Evolutionary conservation across 2,329 filamentous ascomycete genomes (phyloP), one percentile per base, ranked within the genome.

Genomic region (Tolypocladium ovalisporum): DNA sequence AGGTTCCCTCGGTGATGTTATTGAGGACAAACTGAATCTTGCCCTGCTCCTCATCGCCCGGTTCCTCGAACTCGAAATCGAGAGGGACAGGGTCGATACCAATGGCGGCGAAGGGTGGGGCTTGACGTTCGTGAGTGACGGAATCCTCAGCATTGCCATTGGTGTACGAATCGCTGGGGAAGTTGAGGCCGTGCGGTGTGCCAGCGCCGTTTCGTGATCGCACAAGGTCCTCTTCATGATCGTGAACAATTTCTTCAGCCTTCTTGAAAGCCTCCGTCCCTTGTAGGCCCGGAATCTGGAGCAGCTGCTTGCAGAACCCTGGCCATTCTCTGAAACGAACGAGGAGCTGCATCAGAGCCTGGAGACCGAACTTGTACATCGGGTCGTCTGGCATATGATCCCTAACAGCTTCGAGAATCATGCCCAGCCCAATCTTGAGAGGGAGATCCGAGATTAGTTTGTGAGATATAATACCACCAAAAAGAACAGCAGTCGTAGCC

Each of bases 301-400:
- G 74, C 7, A 99, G 81, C 60, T 94, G 84, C 60, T 88, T 86
- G 70, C 93, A 97, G 66, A 97, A 95, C 2, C 89, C 89, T n/a
- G 91, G 90, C 94, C 94, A 99, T 68, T 99, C 94, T 5, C 85
- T 81, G 54, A 99, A 84, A 44, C 94, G 85, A 42, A 84, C 80
- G 57, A 90, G 86, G 56, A 97, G 82, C 70, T 97, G 91, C 69
- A 97, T 87, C 59, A 99, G 81, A 19, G 94, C 94, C 70, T 99
- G 94, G 15, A 99, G 80, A 13, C 95, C 94, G 68, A 99, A 99
- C 66, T 97, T 96, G 77, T 94, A 97, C 94, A 99, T 97, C 1
- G 90, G 86, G 60, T 92, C 86, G 36, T 95, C 88, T 0, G 88
- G 84, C 36, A 81, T 76, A 66, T 94, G 90, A 62, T 96, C 91